Base-by-base conservation (phyloP, 2,329 filamentous ascomycete species). In the Westerdykella ornata region DNA sequence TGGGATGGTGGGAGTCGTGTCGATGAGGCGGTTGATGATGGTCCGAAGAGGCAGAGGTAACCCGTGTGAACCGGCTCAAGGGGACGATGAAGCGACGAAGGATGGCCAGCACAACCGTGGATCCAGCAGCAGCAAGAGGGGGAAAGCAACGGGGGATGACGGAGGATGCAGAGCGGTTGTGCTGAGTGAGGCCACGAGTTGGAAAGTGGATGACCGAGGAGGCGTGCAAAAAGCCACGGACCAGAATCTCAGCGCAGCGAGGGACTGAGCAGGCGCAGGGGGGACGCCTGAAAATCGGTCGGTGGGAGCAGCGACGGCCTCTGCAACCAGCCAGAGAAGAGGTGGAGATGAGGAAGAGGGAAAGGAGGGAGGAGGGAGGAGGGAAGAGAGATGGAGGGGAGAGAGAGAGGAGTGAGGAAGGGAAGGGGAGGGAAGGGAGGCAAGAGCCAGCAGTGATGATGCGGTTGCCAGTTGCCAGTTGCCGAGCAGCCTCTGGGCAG, bases 221-320 rank as follows among this genome's bases (percentile, higher is more conserved):
- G 43, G 38, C 41, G 40, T 30, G 48, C 49, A 51, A 43, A n/a
- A 38, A 43, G 45, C 43, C 45, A 52, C 46, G 38, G 39, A 32
- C n/a, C 17, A 37, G 28, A 42, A 16, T 43, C 44, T 41, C 43
- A 47, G 46, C 9, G 9, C 30, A 17, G n/a, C n/a, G 16, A 33
- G 11, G 5, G 16, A 14, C 26, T 30, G 41, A 37, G 18, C 32
- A 38, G 35, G 28, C 28, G 16, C 41, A 20, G 35, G 29, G 34
- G 34, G 12, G 19, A 17, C 3, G 34, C 12, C 8, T n/a, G 14
- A 16, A 36, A 36, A 3, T 33, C 16, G 30, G 30, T 33, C 30
- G 16, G 13, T 33, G 30, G n/a, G 11, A 33, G 30, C n/a, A 33
- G 30, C n/a, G 14, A 33, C n/a, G 16, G 12, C 22, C 22, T 26